Base-by-base conservation (phyloP, 768 basidiomycete species). In the Lenzites betulinus region DNA sequence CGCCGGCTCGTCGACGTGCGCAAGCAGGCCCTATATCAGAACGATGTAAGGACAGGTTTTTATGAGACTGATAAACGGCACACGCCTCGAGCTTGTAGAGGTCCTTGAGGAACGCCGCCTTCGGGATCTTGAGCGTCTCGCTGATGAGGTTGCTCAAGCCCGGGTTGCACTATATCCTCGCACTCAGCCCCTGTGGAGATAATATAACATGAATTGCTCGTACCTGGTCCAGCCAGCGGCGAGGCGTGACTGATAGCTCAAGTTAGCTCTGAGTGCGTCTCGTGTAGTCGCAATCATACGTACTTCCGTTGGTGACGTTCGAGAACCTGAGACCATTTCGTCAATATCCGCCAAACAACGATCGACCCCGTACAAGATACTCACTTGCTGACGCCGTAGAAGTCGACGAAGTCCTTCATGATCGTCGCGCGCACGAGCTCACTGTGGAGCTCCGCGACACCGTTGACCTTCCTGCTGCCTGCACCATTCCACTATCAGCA, bases 401-500 rank as follows among this genome's bases (percentile, higher is more conserved):
- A 92, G 33, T 97, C 94, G 48, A 97, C 95, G 70, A 96, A 96
- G 76, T 97, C 95, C 70, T 90, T 92, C 67, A 91, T 72, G 66
- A 93, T 91, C 7, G 89, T 93, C 22, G 87, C 87, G 73, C 80
- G 82, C 53, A 98, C 90, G 44, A 98, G 84, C 54, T 93, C 89
- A 60, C 88, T 91, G 79, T 98, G 97, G 26, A 98, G 79, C 84
- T 95, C 96, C 11, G 97, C 96, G 15, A 98, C 97, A 69, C 97
- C 96, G 67, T 99, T 99, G 69, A 95, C 90, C 71, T 88, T 91
- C 66, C 88, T 84, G 69, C 88, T 90, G 28, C 86, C 86, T 86
- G 59, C 30, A 33, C 30, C 11, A 33, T 33, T 11, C 30, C 11
- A 33, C 11, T 11, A 33, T 33, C 33, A 41, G 12, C 20, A 30